Evolutionary conservation across 371 early-diverging fungal species (phyloP).

Genomic region (Lichtheimia ramosa): DNA sequence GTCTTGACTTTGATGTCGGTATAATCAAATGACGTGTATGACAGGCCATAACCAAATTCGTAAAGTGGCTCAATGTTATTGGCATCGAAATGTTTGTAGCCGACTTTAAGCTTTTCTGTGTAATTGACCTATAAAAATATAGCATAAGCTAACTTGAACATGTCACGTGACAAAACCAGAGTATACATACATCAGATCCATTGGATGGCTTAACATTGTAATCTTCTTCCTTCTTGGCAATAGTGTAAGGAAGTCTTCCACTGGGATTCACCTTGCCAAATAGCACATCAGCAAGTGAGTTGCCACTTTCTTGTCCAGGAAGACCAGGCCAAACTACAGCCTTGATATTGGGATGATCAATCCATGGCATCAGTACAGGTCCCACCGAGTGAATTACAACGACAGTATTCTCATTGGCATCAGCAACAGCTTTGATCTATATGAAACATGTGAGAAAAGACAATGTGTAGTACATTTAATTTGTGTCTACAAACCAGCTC

Average conservation of each 20-base stretch:
- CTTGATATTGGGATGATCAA: conserved; percentile 52
- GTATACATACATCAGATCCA: conserved; percentile 12
- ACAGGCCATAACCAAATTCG: conserved; percentile 57
- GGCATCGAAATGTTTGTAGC: conserved; percentile 50
- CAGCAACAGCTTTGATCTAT: conserved; percentile 56
- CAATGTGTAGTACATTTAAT: not conserved
- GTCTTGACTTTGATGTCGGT: conserved; percentile 10
- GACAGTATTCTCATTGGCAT: conserved; percentile 51
- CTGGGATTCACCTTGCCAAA: conserved; percentile 60
- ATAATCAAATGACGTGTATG: conserved; percentile 55
- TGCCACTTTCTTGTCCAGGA: conserved; percentile 55
- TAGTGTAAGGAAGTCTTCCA: conserved; percentile 55
- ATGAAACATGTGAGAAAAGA: too few species aligned
- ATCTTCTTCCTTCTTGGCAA: conserved; percentile 28
- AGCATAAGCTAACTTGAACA: not conserved
- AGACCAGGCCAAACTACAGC: conserved; percentile 55
- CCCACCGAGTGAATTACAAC: conserved; percentile 64
- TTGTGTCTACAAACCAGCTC: conserved; percentile 32
- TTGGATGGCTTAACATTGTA: conserved; percentile 43
- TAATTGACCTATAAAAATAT: conserved; percentile 32
- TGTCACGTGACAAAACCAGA: not conserved
- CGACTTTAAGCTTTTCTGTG: conserved; percentile 47
- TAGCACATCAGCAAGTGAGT: conserved; percentile 51
- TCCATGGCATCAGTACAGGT: conserved; percentile 58
- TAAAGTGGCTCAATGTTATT: conserved; percentile 48